phyloP scores from a whole-genome alignment of 2,329 filamentous ascomycete genomes.

The Hysterium pulicare region DNA sequence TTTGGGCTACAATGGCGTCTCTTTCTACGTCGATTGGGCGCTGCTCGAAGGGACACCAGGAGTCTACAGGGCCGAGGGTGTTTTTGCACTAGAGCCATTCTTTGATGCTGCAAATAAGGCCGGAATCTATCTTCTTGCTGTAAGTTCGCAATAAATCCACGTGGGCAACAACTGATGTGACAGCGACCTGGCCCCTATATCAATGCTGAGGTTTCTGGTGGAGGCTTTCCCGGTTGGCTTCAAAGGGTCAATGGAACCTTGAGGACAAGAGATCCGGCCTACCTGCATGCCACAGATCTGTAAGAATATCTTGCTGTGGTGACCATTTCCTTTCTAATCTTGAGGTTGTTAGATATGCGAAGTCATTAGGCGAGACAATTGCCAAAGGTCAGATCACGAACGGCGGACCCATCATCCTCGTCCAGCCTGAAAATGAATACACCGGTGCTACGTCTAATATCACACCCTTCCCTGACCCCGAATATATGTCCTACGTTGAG shows the following conservation, averaged over 20 bases:
- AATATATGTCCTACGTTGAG: constrained; percentile 69
- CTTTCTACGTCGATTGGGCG: constrained; percentile 78
- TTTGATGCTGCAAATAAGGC: constrained; percentile 70
- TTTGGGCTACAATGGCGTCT: constrained; percentile 74
- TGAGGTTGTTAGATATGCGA: constrained; percentile 60
- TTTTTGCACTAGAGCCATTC: constrained; percentile 71
- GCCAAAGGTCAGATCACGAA: constrained; percentile 78
- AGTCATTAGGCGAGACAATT: constrained; percentile 62
- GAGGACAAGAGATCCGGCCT: constrained; percentile 61
- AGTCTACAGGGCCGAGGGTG: constrained; percentile 65
- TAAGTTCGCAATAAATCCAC: constrained; percentile 12
- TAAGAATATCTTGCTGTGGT: too few species aligned
- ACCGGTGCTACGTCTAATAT: constrained; percentile 49
- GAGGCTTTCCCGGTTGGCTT: constrained; percentile 79
- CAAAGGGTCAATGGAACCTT: constrained; percentile 63
- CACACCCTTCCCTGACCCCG: constrained; percentile 59
- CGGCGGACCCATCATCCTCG: constrained; percentile 73
- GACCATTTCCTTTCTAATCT: too few species aligned
- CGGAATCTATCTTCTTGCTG: constrained; percentile 72
- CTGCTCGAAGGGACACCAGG: constrained; percentile 71
- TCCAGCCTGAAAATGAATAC: constrained; percentile 83
- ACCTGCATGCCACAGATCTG: constrained; percentile 64
- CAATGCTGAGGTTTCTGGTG: constrained; percentile 73
- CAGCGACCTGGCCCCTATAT: constrained; percentile 65
- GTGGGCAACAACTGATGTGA: constrained; percentile 8